Conservation (phyloP, 2,329 filamentous ascomycete species). For the Ramichloridium luteum region DNA sequence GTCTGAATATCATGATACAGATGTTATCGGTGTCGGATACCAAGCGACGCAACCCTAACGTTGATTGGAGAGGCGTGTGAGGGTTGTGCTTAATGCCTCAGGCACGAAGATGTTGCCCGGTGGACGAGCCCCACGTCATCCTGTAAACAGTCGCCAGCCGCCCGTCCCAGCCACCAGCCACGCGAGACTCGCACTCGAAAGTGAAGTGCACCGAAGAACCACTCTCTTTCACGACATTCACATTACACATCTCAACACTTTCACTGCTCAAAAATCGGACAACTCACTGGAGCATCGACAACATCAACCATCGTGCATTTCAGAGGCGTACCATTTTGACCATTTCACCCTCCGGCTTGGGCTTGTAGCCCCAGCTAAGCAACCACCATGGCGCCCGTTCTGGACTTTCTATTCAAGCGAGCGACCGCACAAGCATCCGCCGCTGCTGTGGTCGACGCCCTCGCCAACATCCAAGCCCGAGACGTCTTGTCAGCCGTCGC, state of each 20-base stretch:
- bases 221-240: neutral
- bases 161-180: neutral
- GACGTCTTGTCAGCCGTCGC: too few relatives aligned
- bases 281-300: neutral
- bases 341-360: neutral
- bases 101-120: neutral
- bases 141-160: neutral
- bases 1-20: too few relatives aligned
- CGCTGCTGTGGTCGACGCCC: neutral
- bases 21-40: too few relatives aligned
- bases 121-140: neutral
- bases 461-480: neutral
- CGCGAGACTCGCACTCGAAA: neutral
- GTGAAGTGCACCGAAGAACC: neutral
- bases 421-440: neutral
- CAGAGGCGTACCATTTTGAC: neutral
- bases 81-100: constrained; percentile 1
- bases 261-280: too few relatives aligned
- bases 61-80: too few relatives aligned
- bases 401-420: neutral
- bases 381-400: neutral
- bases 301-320: neutral
- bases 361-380: neutral
- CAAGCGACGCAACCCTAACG: too few relatives aligned
- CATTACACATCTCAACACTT: too few relatives aligned